Evolutionary conservation across 208 protist species (phyloP).

Genomic region (Leishmania braziliensis): DNA sequence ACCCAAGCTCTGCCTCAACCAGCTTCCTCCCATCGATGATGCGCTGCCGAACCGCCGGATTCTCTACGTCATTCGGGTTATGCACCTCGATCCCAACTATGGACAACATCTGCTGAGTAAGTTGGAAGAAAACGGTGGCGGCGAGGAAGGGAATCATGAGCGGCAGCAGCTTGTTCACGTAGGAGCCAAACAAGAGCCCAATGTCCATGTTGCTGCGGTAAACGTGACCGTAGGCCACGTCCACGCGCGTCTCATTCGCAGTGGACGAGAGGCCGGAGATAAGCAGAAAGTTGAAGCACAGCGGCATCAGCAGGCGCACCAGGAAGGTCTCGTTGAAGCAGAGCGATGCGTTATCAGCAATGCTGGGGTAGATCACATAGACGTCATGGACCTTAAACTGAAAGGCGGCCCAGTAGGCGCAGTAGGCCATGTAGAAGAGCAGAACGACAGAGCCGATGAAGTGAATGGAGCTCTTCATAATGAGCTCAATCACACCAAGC

Average conservation of each 20-base stretch:
- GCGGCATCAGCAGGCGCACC: constrained; percentile 88
- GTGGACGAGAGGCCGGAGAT: constrained; percentile 69
- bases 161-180: constrained; percentile 87
- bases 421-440: constrained; percentile 93
- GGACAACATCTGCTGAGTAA: constrained; percentile 63
- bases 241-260: constrained; percentile 33
- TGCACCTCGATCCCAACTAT: constrained; percentile 81
- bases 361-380: constrained; percentile 87
- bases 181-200: constrained; percentile 68
- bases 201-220: constrained; percentile 91
- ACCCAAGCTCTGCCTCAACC: constrained; percentile 71
- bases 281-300: constrained; percentile 92
- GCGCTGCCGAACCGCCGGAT: constrained; percentile 69
- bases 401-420: constrained; percentile 90
- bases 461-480: constrained; percentile 72
- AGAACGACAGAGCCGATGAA: constrained; percentile 83
- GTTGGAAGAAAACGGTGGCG: constrained; percentile 66
- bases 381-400: constrained; percentile 92
- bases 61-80: constrained; percentile 77
- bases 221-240: constrained; percentile 89
- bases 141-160: constrained; percentile 87
- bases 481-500: constrained; percentile 76
- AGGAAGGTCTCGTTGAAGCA: constrained; percentile 92
- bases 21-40: constrained; percentile 80
- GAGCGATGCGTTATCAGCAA: constrained; percentile 86